Conservation (phyloP, 257 asterid species). For the Haberlea rhodopensis region DNA sequence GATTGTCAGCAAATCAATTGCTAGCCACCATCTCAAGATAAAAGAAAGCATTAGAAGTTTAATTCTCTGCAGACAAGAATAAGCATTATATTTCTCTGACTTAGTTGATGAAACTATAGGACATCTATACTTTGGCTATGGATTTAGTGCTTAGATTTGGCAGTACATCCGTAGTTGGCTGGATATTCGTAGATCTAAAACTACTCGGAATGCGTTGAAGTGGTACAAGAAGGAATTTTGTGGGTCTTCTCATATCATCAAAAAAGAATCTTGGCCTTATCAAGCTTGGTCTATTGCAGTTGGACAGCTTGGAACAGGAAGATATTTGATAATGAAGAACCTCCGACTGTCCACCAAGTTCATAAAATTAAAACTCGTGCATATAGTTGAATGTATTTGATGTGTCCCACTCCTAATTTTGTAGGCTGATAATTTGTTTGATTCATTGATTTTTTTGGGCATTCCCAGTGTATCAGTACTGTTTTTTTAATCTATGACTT, state of each 20-base stretch:
- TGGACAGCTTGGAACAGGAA: neutral
- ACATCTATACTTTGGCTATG: neutral
- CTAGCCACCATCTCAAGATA: neutral
- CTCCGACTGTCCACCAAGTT: neutral
- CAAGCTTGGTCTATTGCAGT: neutral
- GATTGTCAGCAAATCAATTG: neutral
- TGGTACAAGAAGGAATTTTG: neutral
- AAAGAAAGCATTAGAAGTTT: neutral
- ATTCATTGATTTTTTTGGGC: neutral
- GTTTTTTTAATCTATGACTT: neutral
- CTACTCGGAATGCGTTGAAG: neutral
- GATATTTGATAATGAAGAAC: neutral
- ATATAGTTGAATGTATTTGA: neutral
- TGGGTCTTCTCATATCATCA: neutral
- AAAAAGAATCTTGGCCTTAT: neutral
- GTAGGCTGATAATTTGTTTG: neutral
- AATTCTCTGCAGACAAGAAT: neutral
- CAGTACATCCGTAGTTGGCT: neutral
- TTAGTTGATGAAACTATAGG: neutral
- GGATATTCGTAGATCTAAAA: neutral
- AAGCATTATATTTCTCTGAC: too few species aligned
- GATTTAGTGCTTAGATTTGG: neutral
- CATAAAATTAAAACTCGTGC: neutral
- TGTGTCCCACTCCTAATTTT: neutral
- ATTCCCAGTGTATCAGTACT: neutral